Conservation (phyloP, 305 asterid species). For the Solanum hybrid region DNA sequence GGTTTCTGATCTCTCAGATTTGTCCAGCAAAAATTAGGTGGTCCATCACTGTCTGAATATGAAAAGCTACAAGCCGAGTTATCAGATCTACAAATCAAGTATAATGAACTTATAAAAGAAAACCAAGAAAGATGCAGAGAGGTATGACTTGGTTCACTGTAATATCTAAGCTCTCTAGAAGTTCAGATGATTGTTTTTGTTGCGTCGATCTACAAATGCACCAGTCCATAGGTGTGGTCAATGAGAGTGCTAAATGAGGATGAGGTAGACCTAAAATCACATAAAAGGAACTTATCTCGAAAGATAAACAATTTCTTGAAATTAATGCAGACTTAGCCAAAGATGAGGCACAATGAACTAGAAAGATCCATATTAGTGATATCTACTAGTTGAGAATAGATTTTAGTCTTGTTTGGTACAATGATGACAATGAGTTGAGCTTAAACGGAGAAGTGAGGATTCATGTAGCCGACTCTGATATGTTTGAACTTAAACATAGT, state of each 20-base stretch:
- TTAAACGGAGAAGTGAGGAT: neutral
- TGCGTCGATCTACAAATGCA: neutral
- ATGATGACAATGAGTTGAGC: neutral
- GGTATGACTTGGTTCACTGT: constrained; percentile 26
- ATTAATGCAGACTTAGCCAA: neutral
- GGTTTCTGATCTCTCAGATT: constrained; percentile 39
- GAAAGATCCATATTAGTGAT: neutral
- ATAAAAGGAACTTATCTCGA: neutral
- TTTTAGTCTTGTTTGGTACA: neutral
- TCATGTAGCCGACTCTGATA: neutral
- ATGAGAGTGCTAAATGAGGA: neutral
- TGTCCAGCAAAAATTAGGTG: constrained; percentile 83
- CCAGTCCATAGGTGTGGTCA: neutral
- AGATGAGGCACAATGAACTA: neutral
- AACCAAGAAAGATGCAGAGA: constrained; percentile 67
- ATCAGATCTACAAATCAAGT: constrained; percentile 49
- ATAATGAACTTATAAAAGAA: constrained; percentile 49
- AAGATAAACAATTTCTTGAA: neutral
- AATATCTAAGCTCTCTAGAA: neutral
- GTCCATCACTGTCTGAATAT: constrained; percentile 65
- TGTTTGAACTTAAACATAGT: neutral
- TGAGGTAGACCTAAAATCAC: neutral
- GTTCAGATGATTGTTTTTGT: neutral
- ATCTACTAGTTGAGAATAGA: neutral
- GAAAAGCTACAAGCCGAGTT: constrained; percentile 75